Percentiles rank a stretch among this genome's conserved stretches.
phyloP scores from a whole-genome alignment of 2,329 filamentous ascomycete species.

The Xylaria sp. region DNA sequence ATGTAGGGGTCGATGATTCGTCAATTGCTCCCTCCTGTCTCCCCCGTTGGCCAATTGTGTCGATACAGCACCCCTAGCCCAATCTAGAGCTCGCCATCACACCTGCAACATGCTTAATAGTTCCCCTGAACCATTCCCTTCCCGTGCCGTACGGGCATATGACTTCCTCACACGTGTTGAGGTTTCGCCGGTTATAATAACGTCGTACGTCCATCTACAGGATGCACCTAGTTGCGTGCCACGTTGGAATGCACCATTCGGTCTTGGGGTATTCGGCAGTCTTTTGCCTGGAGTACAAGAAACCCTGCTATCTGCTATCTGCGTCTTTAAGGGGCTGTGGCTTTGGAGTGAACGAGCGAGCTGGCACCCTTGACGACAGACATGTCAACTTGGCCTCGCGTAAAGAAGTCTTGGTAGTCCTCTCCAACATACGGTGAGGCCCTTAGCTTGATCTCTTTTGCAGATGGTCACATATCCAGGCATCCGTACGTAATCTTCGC shows the following conservation, averaged over 20 bases:
- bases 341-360: constrained; percentile 1
- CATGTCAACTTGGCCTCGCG: background rate
- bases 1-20: constrained; percentile 15
- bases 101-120: constrained; percentile 22
- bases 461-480: constrained; percentile 18
- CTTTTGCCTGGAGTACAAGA: background rate
- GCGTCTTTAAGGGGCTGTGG: constrained; percentile 26
- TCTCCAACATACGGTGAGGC: constrained; percentile 13
- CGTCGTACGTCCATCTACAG: constrained; percentile 25
- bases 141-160: constrained; percentile 18
- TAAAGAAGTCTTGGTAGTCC: background rate
- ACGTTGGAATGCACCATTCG: constrained; percentile 33
- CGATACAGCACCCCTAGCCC: constrained; percentile 9
- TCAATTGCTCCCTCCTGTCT: constrained; percentile 18
- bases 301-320: constrained; percentile 23
- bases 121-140: background rate
- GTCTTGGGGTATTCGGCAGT: constrained; percentile 20
- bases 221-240: constrained; percentile 19
- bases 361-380: background rate
- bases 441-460: background rate
- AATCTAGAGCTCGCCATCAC: constrained; percentile 29
- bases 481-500: constrained; percentile 31
- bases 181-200: constrained; percentile 22
- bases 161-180: constrained; percentile 35
- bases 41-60: constrained; percentile 22